phyloP scores from a whole-genome alignment of 345 rosid species.

The Arabis hirsuta region DNA sequence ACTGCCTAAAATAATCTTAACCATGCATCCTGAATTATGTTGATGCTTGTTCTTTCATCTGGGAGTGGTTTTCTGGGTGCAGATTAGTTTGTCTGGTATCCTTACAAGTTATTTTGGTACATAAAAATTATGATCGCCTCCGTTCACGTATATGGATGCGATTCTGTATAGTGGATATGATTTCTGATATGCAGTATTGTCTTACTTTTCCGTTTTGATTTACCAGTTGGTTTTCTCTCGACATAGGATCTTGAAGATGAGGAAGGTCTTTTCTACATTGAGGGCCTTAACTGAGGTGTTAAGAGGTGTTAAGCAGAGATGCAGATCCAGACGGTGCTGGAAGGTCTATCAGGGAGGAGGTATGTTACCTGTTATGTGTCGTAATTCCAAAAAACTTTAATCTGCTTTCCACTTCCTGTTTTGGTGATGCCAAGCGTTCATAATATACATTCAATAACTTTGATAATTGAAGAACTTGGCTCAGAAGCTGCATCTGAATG shows the following conservation, averaged over 20 bases:
- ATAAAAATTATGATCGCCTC: conserved; percentile 10
- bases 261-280: conserved; percentile 80
- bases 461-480: conserved; percentile 7
- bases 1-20: conserved; percentile 3
- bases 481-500: conserved; percentile 21
- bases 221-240: conserved; percentile 13
- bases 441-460: conserved; percentile 5
- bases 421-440: conserved; percentile 25
- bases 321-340: conserved; percentile 93
- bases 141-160: conserved; percentile 6
- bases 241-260: conserved; percentile 63
- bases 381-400: background rate
- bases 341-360: conserved; percentile 86
- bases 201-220: conserved; percentile 30
- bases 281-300: conserved; percentile 89
- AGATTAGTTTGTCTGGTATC: conserved; percentile 18
- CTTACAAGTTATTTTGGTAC: conserved; percentile 18
- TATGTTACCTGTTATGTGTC: conserved; percentile 34
- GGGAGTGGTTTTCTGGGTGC: conserved; percentile 13
- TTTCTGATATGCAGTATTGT: conserved; percentile 12
- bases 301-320: conserved; percentile 84
- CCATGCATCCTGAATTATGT: background rate
- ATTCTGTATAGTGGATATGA: conserved; percentile 16
- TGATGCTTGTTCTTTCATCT: conserved; percentile 18
- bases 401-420: conserved; percentile 18